These are phyloP conservation scores for Candida maltosa DNA, from an alignment of 805 yeast species.

Conservation along the genomic window DNA sequence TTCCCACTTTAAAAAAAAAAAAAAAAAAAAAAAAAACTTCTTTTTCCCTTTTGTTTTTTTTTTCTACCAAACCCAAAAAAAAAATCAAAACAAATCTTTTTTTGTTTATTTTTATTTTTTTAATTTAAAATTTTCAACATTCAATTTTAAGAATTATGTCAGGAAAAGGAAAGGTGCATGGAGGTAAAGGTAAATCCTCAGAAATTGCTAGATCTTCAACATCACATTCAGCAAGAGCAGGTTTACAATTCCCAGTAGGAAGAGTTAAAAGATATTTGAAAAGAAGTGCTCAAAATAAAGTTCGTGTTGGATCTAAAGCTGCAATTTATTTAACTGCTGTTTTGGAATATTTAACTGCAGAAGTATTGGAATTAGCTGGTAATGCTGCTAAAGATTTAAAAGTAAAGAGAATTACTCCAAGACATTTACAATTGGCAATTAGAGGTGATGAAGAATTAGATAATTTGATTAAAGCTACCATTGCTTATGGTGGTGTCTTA, in stretches of 20 bases:
- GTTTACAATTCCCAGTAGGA: constrained; percentile 96
- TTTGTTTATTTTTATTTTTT: no score
- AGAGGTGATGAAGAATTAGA: constrained; percentile 98
- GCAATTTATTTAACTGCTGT: constrained; percentile 96
- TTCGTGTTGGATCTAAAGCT: constrained; percentile 78
- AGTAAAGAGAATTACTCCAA: constrained; percentile 95
- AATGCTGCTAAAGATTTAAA: constrained; percentile 95
- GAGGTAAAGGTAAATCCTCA: constrained; percentile 51
- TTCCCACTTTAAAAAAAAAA: no score
- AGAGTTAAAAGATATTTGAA: constrained; percentile 96
- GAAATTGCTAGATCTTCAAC: constrained; percentile 48
- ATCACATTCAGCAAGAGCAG: constrained; percentile 92
- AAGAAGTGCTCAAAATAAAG: constrained; percentile 79
- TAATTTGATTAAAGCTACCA: constrained; percentile 88
- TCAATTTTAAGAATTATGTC: no score
- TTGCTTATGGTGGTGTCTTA: constrained; percentile 87
- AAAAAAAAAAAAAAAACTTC: no score
- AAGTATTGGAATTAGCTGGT: constrained; percentile 95
- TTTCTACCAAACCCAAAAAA: no score
- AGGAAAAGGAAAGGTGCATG: constrained; percentile 83
- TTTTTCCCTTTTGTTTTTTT: no score
- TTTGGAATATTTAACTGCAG: constrained; percentile 93
- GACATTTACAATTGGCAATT: constrained; percentile 94
- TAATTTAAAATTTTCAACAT: no score
- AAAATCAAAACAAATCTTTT: no score